Evolutionary conservation across 805 yeast genomes (phyloP).

Genomic region (Yarrowia divulgata): DNA sequence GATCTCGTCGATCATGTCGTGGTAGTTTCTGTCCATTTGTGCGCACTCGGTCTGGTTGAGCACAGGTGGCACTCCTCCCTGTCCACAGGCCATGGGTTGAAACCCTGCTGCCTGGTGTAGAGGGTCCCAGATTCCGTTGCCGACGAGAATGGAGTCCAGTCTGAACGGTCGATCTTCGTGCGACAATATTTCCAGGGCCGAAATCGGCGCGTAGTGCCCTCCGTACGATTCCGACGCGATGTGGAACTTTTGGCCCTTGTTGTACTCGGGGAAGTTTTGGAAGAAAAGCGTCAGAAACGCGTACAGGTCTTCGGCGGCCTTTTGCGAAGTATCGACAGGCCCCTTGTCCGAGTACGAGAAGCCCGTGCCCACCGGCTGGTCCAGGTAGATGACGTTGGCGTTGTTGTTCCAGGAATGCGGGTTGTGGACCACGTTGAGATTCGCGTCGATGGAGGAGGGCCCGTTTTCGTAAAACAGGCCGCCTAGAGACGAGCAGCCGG

Average conservation of each 20-base stretch:
- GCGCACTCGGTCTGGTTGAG: slow-evolving; percentile 80
- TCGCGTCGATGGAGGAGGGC: slow-evolving; percentile 67
- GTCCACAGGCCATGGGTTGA: slow-evolving; percentile 91
- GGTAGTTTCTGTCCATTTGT: slow-evolving; percentile 5
- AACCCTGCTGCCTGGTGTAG: slow-evolving; percentile 75
- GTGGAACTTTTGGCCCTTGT: slow-evolving; percentile 60
- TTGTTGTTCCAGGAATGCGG: slow-evolving; percentile 81
- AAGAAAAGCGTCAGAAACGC: slow-evolving; percentile 77
- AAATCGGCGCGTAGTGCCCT: slow-evolving; percentile 82
- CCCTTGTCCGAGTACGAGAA: slow-evolving; percentile 62
- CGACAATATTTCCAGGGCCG: slow-evolving; percentile 74
- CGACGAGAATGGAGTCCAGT: slow-evolving; percentile 81
- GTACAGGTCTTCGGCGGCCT: slow-evolving; percentile 79
- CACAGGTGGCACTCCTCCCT: slow-evolving; percentile 71
- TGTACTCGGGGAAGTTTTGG: slow-evolving; percentile 58
- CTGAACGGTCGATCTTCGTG: slow-evolving; percentile 63
- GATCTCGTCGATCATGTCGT: slow-evolving; percentile 58
- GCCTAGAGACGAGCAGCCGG: slow-evolving; percentile 82
- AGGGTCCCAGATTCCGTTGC: slow-evolving; percentile 86
- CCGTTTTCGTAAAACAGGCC: slow-evolving; percentile 83
- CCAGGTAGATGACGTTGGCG: slow-evolving; percentile 80
- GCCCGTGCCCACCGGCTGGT: slow-evolving; percentile 84
- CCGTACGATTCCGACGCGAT: slow-evolving; percentile 87
- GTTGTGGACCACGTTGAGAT: slow-evolving; percentile 64
- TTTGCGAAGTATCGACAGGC: slow-evolving; percentile 58